A percentile compares a stretch with the other conserved stretches of the same genome.
These are phyloP conservation scores for Lasiosphaeriaceae sp. DNA, from an alignment of 495 filamentous ascomycete species.

Conservation along the genomic window DNA sequence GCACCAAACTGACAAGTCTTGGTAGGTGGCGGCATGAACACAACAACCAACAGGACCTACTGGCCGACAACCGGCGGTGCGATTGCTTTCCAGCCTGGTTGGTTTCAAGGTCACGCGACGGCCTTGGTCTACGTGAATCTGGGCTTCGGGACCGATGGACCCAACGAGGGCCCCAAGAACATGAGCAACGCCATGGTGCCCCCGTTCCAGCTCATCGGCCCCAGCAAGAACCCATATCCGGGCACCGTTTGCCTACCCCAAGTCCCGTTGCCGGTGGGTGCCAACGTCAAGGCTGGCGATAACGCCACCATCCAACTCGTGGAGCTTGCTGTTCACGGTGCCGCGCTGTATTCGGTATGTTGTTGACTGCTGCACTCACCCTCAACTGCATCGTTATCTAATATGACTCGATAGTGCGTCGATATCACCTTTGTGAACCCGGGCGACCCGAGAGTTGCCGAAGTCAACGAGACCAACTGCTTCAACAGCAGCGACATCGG, in stretches of 20 bases:
- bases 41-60: constrained; percentile 77
- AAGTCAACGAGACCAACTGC: constrained; percentile 77
- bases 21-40: constrained; percentile 78
- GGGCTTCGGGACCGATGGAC: constrained; percentile 69
- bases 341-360: constrained; percentile 85
- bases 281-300: constrained; percentile 71
- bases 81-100: constrained; percentile 81
- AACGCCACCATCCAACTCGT: constrained; percentile 94
- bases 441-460: constrained; percentile 55
- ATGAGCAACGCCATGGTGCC: constrained; percentile 82
- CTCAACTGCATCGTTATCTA: background rate
- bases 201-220: constrained; percentile 83
- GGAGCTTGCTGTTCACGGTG: constrained; percentile 85
- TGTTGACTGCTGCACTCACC: background rate
- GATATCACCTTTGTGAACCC: constrained; percentile 77
- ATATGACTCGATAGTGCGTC: constrained; percentile 63
- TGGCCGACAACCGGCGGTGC: constrained; percentile 90
- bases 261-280: constrained; percentile 75
- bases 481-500: constrained; percentile 73
- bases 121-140: constrained; percentile 94
- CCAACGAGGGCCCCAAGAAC: constrained; percentile 63
- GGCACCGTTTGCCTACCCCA: constrained; percentile 88
- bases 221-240: constrained; percentile 73
- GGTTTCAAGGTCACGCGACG: constrained; percentile 86
- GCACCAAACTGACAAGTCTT: constrained; percentile 10